Evolutionary conservation across 106 monocot species (phyloP).

Genomic region (Gastrodia elata): DNA sequence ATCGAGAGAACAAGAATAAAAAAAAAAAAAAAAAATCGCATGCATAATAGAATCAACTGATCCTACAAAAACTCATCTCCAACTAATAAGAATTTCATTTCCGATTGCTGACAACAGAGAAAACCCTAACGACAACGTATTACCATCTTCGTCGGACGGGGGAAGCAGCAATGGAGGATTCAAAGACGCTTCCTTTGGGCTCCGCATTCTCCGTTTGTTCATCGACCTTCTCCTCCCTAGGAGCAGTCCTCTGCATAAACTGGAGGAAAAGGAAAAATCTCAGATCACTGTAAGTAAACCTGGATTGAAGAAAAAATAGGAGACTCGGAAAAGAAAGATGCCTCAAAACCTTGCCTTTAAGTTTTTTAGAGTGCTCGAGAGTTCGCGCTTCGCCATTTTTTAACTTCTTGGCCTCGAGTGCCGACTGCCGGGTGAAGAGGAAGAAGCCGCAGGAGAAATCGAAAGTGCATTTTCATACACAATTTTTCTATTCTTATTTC

Average conservation of each 20-base stretch:
- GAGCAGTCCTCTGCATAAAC: slow-evolving; percentile 49
- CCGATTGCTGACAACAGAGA: background rate
- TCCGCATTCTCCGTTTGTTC: slow-evolving; percentile 10
- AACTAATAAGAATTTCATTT: background rate
- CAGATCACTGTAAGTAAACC: background rate
- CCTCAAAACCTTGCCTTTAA: slow-evolving; percentile 29
- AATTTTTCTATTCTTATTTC: no score
- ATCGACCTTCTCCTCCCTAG: slow-evolving; percentile 18
- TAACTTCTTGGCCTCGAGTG: background rate
- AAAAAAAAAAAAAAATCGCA: background rate
- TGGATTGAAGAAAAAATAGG: background rate
- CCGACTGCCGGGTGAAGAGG: background rate
- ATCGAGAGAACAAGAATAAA: background rate
- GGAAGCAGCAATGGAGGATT: slow-evolving; percentile 1
- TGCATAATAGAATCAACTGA: background rate
- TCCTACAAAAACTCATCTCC: background rate
- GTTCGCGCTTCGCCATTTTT: slow-evolving; percentile 52
- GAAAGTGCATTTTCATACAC: no score
- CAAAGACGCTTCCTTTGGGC: slow-evolving; percentile 2
- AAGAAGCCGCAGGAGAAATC: background rate
- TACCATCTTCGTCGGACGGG: slow-evolving; percentile 18
- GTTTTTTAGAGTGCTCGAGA: slow-evolving; percentile 54
- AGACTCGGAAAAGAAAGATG: no score
- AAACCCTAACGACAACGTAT: slow-evolving; percentile 8
- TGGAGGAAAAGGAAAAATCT: slow-evolving; percentile 14